Base-by-base conservation (phyloP, 2,329 filamentous ascomycete species). In the Tolypocladium tropicale region DNA sequence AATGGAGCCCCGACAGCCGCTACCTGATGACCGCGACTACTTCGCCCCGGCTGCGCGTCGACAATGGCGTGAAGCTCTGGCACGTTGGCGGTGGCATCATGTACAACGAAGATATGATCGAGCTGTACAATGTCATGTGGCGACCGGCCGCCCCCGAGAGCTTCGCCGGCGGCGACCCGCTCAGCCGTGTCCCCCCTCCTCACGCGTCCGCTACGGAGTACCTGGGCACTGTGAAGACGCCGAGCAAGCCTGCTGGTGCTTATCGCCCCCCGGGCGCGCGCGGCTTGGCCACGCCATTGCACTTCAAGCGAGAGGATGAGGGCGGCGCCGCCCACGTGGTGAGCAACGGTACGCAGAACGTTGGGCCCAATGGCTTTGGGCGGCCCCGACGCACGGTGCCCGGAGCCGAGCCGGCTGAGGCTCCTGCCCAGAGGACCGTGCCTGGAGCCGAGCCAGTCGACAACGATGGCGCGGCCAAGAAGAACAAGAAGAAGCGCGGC, bases 21-120 rank as follows among this genome's bases (percentile, higher is more conserved):
- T 94, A 92, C 71, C 92, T 99, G 69, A 81, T 99, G 77, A 97
- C 94, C 46, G 94, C 94, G n/a, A 99, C 93, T 23, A 97, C 93
- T 16, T 96, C 91, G 63, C 94, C 94, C 6, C 87, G 94, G 60
- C 83, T 99, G 57, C 88, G 94, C 63, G 94, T 99, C 48, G 94
- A 99, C 76, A 99, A 99, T 66, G 94, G 93, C 58, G 82, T 99
- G 63, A 92, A 92, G 70, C 82, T 99, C 64, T 99, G 92, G 89
- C 93, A 99, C 71, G 87, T 95, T 36, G 83, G 85, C 60, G 94
- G 94, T 50, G 80, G 81, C 37, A 78, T 99, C 64, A 92, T 96
- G 88, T 99, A 96, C 78, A 90, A 91, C 67, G 88, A 95, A 73
- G 94, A 97, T 62, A 90, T 96, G 84, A 82, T 85, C 53, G 94